These are phyloP conservation scores for Tuber umbilicatum DNA, from an alignment of 495 filamentous ascomycete genomes.

Conservation along the genomic window DNA sequence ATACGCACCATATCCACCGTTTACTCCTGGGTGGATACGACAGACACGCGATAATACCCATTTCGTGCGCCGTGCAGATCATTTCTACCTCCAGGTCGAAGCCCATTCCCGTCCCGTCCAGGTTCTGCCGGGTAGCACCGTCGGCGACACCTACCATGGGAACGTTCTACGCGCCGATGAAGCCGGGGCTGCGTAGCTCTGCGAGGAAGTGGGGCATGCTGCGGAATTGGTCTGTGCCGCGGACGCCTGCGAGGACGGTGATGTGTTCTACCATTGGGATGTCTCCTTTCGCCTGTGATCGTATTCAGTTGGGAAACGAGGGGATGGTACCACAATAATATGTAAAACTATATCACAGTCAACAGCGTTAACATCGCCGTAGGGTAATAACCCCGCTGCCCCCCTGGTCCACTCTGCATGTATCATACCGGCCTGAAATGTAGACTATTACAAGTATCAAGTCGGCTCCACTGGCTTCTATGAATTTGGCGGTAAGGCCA, in stretches of 20 bases:
- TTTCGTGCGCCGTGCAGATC: conserved; percentile 51
- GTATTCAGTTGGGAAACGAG: background rate
- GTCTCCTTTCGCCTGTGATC: conserved; percentile 51
- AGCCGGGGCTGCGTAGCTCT: conserved; percentile 55
- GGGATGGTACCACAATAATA: conserved; percentile 23
- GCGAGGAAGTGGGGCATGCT: conserved; percentile 53
- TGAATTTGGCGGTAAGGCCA: conserved; percentile 63
- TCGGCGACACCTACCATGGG: conserved; percentile 67
- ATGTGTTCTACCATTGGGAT: conserved; percentile 55
- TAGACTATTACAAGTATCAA: conserved; percentile 68
- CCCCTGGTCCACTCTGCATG: conserved; percentile 67
- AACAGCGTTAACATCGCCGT: conserved; percentile 63
- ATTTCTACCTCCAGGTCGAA: conserved; percentile 60
- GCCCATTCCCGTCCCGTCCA: conserved; percentile 67
- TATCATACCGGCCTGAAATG: conserved; percentile 66
- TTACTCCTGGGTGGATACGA: conserved; percentile 59
- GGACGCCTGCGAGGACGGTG: conserved; percentile 61
- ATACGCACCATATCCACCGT: conserved; percentile 55
- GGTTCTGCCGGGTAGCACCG: conserved; percentile 56
- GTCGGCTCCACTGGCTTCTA: conserved; percentile 61
- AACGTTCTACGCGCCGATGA: conserved; percentile 66
- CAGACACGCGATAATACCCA: conserved; percentile 60
- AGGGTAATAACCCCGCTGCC: conserved; percentile 67
- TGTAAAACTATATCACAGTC: conserved; percentile 56
- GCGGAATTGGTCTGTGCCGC: conserved; percentile 61